Evolutionary conservation across 208 protist species (phyloP).

Genomic region (Blechomonas ayalai): DNA sequence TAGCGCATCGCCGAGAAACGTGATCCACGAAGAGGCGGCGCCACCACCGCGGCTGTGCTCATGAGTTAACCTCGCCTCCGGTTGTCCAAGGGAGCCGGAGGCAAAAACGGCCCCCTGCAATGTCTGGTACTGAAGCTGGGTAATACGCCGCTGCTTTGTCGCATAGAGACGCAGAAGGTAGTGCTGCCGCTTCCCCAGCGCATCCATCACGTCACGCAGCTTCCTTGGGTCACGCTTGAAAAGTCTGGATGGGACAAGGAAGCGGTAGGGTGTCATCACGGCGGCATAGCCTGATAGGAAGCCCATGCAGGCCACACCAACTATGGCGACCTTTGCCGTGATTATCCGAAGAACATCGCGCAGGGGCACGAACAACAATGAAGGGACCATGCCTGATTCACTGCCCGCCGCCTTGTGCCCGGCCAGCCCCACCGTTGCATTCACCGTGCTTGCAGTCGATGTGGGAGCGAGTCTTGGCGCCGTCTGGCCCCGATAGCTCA

Average conservation of each 20-base stretch:
- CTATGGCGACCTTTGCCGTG: conserved; percentile 18
- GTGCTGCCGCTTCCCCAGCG: conserved; percentile 48
- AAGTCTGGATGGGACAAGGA: conserved; percentile 31
- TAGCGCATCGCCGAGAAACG: not conserved
- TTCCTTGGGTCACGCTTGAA: conserved; percentile 17
- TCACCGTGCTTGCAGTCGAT: too few relatives aligned
- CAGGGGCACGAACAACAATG: not conserved
- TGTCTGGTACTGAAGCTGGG: conserved; percentile 24
- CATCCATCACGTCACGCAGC: conserved; percentile 14
- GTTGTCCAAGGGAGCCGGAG: not conserved
- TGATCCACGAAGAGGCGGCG: conserved; percentile 4
- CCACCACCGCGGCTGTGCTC: conserved; percentile 7
- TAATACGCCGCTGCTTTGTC: conserved; percentile 35
- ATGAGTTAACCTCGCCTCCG: conserved; percentile 11
- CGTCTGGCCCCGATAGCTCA: too few relatives aligned
- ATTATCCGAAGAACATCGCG: not conserved
- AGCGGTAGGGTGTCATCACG: conserved; percentile 42
- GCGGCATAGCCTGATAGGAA: conserved; percentile 70
- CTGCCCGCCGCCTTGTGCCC: too few relatives aligned
- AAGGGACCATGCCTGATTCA: too few relatives aligned
- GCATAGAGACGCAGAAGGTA: conserved; percentile 47
- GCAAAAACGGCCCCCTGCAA: conserved; percentile 7
- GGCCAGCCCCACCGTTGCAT: too few relatives aligned
- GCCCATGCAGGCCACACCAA: conserved; percentile 55
- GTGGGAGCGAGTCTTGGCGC: too few relatives aligned